Conservation (phyloP, 306 rosid species). For the Benincasa hispida region DNA sequence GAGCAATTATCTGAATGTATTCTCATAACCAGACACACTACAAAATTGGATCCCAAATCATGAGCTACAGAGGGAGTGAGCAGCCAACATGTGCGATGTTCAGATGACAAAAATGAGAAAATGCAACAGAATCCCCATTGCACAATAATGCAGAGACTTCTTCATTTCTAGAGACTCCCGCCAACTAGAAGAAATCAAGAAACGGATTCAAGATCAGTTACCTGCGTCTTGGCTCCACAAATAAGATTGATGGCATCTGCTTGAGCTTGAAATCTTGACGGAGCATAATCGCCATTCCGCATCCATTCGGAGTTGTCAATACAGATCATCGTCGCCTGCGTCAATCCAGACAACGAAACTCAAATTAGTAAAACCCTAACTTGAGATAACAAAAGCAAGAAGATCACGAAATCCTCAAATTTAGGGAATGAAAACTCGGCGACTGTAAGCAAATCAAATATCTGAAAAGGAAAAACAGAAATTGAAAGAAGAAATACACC, state of each 20-base stretch:
- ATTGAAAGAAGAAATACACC: slow-evolving; percentile 22
- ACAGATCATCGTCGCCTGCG: slow-evolving; percentile 90
- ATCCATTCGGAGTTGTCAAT: slow-evolving; percentile 97
- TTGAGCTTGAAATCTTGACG: slow-evolving; percentile 84
- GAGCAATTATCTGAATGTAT: background rate
- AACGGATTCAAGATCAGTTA: background rate
- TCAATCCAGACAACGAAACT: background rate
- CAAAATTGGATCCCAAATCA: background rate
- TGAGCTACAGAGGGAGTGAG: background rate
- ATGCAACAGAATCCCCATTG: background rate
- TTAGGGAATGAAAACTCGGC: background rate
- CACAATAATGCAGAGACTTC: background rate
- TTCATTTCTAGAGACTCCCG: background rate
- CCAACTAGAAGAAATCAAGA: slow-evolving; percentile 6
- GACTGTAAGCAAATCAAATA: background rate
- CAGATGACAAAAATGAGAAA: background rate
- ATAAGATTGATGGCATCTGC: slow-evolving; percentile 83
- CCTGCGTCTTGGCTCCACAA: slow-evolving; percentile 97
- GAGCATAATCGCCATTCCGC: slow-evolving; percentile 88
- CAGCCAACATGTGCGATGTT: background rate
- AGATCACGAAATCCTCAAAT: background rate
- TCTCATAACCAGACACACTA: background rate
- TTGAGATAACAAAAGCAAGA: background rate
- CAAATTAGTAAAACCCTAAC: slow-evolving; percentile 35
- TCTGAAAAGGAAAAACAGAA: background rate